Conservation (phyloP, 768 basidiomycete genomes). For the Kwoniella shandongensis region DNA sequence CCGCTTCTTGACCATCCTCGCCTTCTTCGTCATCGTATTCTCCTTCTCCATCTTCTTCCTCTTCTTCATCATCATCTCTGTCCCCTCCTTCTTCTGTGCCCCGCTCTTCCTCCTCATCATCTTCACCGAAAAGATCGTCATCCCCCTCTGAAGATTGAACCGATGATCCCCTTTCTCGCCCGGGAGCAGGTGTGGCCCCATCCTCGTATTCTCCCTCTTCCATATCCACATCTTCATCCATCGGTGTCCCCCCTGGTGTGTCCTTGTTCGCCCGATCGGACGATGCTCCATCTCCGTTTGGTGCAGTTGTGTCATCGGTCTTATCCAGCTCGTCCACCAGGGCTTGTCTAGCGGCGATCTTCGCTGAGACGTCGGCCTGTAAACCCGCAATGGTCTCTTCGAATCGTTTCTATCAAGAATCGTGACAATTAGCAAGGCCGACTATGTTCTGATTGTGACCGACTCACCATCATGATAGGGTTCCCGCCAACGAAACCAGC, state of each 20-base stretch:
- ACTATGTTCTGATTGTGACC: neutral
- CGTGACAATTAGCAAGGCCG: neutral
- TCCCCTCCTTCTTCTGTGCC: constrained; percentile 13
- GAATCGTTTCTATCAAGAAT: constrained; percentile 44
- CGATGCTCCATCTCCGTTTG: constrained; percentile 11
- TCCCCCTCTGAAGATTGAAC: constrained; percentile 13
- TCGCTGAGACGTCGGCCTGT: constrained; percentile 39
- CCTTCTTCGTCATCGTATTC: constrained; percentile 12
- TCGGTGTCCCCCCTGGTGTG: neutral
- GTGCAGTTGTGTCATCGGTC: constrained; percentile 15
- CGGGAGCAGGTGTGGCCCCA: constrained; percentile 13
- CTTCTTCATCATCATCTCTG: constrained; percentile 17
- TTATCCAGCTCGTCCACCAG: constrained; percentile 37
- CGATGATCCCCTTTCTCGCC: constrained; percentile 11
- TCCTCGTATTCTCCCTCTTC: constrained; percentile 21
- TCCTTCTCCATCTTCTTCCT: constrained; percentile 10
- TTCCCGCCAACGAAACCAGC: constrained; percentile 44
- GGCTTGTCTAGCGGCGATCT: constrained; percentile 36
- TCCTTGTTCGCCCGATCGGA: neutral
- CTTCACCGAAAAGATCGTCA: constrained; percentile 19
- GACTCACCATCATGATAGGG: constrained; percentile 45
- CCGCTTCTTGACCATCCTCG: constrained; percentile 20
- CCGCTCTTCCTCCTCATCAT: constrained; percentile 20
- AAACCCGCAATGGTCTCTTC: constrained; percentile 44
- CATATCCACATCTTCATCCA: constrained; percentile 7